Evolutionary conservation across 2,329 filamentous ascomycete genomes (phyloP), one percentile per base, ranked within the genome.

Genomic region (Penicillium verrucosum): DNA sequence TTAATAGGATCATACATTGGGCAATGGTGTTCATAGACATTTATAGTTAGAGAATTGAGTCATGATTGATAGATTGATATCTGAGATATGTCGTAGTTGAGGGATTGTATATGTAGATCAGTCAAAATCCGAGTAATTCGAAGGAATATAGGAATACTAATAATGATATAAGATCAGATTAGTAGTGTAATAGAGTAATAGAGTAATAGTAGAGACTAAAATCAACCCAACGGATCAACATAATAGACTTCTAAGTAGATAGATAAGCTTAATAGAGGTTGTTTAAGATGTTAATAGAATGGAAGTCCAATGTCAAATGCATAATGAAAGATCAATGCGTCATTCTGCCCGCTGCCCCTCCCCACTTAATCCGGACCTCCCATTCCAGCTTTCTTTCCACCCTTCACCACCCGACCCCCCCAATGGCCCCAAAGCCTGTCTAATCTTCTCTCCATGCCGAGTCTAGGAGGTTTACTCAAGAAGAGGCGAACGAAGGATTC

Each of bases 401-500:
- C 60, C 63, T 14, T 32, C 67, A 65, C 53, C 52, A 55, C 54
- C 55, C 65, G 2, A 21, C 21, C 38, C 57, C 56, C 57, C 56
- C 60, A 61, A 52, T 43, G 48, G 34, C 54, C 54, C 49, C 38
- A 51, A 44, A 41, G 21, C 47, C 48, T 37, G 18, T 45, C 23
- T 30, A 59, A 60, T 64, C 59, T 64, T 61, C 66, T 61, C 70
- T 71, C 73, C 77, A 97, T 99, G 94, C 94, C 92, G 87, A 90
- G 85, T 77, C 85, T 97, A 82, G 91, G 91, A 77, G 75, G 74
- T 52, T 92, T 97, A 74, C 86, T 97, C 75, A 97, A 97, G 85
- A 97, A 96, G 85, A 96, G 96, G 85, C 88, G 92, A 85, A 96
- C 92, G 80, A 95, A 92, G 85, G 92, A 97, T 81, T 89, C 86